A percentile compares a stretch with the other conserved stretches of the same genome.
Evolutionary conservation across 768 basidiomycete genomes (phyloP).

Genomic region (Melanogaster broomeanus): DNA sequence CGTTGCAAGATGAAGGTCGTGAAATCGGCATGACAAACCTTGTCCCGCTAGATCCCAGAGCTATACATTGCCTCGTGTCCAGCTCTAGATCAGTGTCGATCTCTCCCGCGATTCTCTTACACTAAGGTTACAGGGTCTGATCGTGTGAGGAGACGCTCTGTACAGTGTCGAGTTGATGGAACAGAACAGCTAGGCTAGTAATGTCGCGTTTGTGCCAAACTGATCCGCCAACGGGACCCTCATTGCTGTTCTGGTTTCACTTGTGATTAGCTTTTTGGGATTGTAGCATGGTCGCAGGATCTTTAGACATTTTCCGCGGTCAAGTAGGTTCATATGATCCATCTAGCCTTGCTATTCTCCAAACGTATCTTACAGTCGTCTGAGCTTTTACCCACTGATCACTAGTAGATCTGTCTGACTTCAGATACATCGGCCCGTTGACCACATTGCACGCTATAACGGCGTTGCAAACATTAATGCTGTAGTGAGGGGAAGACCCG

Average conservation of each 20-base stretch:
- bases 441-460: neutral
- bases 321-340: conserved; percentile 1
- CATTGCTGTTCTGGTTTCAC: conserved; percentile 13
- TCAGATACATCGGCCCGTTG: neutral
- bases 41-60: conserved; percentile 4
- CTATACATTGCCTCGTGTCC: conserved; percentile 19
- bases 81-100: neutral
- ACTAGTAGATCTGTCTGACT: neutral
- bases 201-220: neutral
- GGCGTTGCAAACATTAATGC: neutral
- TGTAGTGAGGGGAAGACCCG: neutral
- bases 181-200: neutral
- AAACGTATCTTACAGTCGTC: neutral
- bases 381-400: neutral
- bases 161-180: neutral
- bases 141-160: neutral
- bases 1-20: conserved; percentile 9
- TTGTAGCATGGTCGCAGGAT: conserved; percentile 10
- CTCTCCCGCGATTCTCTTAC: conserved; percentile 3
- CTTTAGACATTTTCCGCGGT: conserved; percentile 22
- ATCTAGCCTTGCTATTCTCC: neutral
- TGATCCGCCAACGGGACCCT: neutral
- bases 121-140: too few species aligned
- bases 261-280: conserved; percentile 14
- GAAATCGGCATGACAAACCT: conserved; percentile 13